Base-by-base conservation (phyloP, 345 rosid species). In the Populus alba region DNA sequence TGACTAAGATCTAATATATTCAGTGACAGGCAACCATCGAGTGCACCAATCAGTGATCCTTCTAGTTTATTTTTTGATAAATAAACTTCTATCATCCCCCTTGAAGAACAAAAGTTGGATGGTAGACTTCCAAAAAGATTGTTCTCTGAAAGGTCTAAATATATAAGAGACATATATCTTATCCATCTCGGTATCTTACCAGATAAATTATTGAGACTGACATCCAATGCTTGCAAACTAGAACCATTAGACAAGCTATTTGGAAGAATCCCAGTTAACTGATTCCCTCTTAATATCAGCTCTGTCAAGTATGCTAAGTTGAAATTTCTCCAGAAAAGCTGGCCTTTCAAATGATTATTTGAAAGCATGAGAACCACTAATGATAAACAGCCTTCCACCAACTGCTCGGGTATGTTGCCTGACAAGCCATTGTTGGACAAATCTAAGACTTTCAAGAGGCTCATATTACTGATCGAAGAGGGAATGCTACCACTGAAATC, bases 31-130 rank as follows among this genome's bases (percentile, higher is more conserved):
- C 66, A 62, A 9, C 29, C 35, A 17, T 29, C 8, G 1, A 67
- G n/a, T 33, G 23, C n/a, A 18, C 18, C 7, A 17, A 10, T 23
- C 23, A 75, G 38, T 23, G 69, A 31, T 59, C 74, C 77, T 66
- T 59, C 47, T 8, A 79, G 10, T 12, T 22, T 59, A 69, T 79
- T 79, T 17, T 25, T 61, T 0, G 75, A 79, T 16, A 79, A 33
- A 35, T 74, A 39, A 45, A 79, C 59, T 65, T 57, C 18, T 22
- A 1, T 0, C 15, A 41, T 8, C 13, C 0, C 2, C 47, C 13
- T 9, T 41, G 47, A 41, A 8, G 10, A 37, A 37, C 13, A 10
- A 9, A 41, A 79, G 5, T 7, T 33, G 15, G 63, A 41, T 7
- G 70, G 68, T 29, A 79, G 11, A 38, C 17, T 41, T 41, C 82